These are phyloP conservation scores for Xanthoconium separans DNA, from an alignment of 1,284 basidiomycete genomes.

Conservation along the genomic window DNA sequence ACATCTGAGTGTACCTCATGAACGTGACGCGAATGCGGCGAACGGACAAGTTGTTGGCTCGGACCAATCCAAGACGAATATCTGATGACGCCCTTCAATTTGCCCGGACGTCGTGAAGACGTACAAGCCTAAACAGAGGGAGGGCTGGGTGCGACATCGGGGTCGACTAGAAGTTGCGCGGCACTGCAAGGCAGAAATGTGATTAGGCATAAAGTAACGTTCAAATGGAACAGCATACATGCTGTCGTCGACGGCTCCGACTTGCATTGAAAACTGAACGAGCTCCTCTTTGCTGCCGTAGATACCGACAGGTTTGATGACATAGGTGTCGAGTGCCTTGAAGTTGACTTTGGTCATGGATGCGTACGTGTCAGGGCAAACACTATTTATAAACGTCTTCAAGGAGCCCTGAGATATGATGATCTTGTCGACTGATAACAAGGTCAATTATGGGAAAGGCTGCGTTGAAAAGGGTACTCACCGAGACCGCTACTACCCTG, in stretches of 20 bases:
- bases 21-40: slow-evolving; percentile 56
- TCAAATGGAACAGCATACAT: slow-evolving; percentile 32
- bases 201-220: neutral
- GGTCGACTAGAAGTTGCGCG: slow-evolving; percentile 22
- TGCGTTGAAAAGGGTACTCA: too few species aligned
- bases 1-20: slow-evolving; percentile 45
- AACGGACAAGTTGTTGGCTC: slow-evolving; percentile 57
- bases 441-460: too few species aligned
- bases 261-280: too few species aligned
- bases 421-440: too few species aligned
- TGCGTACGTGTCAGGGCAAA: slow-evolving; percentile 43
- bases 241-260: slow-evolving; percentile 36
- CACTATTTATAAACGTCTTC: slow-evolving; percentile 42
- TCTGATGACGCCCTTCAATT: slow-evolving; percentile 17
- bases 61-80: slow-evolving; percentile 60
- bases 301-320: slow-evolving; percentile 50
- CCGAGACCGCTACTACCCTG: too few species aligned
- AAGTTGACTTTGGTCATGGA: slow-evolving; percentile 56
- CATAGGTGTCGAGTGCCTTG: slow-evolving; percentile 34
- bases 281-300: too few species aligned
- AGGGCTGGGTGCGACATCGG: slow-evolving; percentile 25
- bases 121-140: slow-evolving; percentile 53
- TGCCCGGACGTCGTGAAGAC: slow-evolving; percentile 27
- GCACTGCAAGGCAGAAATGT: slow-evolving; percentile 9
- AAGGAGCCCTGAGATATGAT: slow-evolving; percentile 52